Evolutionary conservation across 2,329 filamentous ascomycete species (phyloP), one percentile per base, ranked within the genome.

Genomic region (Coniella vitis): DNA sequence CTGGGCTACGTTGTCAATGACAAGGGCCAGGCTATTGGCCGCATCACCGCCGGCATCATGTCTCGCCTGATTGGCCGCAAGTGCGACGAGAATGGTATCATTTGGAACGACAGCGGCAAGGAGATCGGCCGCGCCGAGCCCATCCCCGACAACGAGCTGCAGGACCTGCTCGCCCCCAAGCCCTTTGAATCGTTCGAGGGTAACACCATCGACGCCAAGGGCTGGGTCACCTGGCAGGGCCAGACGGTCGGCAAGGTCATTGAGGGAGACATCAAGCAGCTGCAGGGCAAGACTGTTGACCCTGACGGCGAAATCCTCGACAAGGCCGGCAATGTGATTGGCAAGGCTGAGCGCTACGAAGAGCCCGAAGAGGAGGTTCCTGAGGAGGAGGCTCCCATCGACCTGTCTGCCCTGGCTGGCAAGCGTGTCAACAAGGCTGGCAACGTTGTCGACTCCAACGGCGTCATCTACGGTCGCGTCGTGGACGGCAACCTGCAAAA

Each of bases 351-450:
- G 61, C 79, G 83, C 48, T 87, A 61, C 54, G 61, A 63, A 36
- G 74, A 62, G 63, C 61, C 62, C 9, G 67, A 70, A 46, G 59
- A 58, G 2, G 67, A 68, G 50, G 73, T 76, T 52, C 70, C 75
- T 0, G 75, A 83, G 10, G 25, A 29, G 25, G 25, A 29, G 65
- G 63, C 66, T 10, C 2, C 22, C 0, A 58, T 74, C 3, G 78
- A 82, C 58, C 78, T 76, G 52, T 85, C 82, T 7, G 69, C 75
- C 38, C 72, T 84, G 4, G 83, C 83, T 17, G 84, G 84, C 50
- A 84, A 87, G 66, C 75, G 80, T 36, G 81, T 87, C 55, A 85
- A 86, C 69, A 87, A 86, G 68, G 76, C 78, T 3, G 84, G 84
- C 35, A 79, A 81, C 40, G 69, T 79, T 1, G 78, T 82, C 21